A percentile compares a stretch with the other conserved stretches of the same genome.
phyloP scores from a whole-genome alignment of 2,329 filamentous ascomycete genomes.

The Botrytis pseudocinerea region DNA sequence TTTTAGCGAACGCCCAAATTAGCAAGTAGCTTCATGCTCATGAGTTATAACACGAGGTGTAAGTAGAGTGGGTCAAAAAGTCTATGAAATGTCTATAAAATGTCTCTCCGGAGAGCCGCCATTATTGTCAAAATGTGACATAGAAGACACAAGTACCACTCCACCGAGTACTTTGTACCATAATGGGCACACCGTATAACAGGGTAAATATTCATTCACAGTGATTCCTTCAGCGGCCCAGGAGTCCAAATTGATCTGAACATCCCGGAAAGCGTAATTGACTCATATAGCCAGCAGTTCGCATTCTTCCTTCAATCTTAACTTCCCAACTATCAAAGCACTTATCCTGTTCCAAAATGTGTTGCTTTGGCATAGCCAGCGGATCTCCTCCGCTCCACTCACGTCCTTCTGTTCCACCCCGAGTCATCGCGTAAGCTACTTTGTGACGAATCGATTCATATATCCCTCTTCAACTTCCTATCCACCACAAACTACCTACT shows the following conservation, averaged over 20 bases:
- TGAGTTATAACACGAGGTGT: background rate
- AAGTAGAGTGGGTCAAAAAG: background rate
- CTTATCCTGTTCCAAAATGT: background rate
- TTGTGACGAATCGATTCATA: background rate
- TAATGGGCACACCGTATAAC: background rate
- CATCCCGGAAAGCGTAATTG: background rate
- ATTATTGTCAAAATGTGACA: background rate
- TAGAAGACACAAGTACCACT: background rate
- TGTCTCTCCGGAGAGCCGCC: background rate
- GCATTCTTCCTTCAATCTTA: background rate
- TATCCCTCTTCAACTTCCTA: background rate
- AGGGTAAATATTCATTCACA: background rate
- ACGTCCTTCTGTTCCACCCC: background rate
- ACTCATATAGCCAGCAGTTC: background rate
- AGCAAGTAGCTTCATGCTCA: background rate
- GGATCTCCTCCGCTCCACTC: background rate
- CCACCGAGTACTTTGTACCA: background rate
- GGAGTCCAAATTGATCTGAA: background rate
- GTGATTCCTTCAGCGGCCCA: background rate
- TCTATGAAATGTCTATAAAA: background rate
- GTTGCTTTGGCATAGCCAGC: background rate
- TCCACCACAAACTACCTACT: no score
- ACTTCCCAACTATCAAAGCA: background rate
- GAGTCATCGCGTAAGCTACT: background rate
- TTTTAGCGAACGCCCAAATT: background rate